A percentile compares a stretch with the other conserved stretches of the same genome.
These are phyloP conservation scores for Vitis amurensis DNA, from an alignment of 164 flowering plant genomes.

Conservation along the genomic window DNA sequence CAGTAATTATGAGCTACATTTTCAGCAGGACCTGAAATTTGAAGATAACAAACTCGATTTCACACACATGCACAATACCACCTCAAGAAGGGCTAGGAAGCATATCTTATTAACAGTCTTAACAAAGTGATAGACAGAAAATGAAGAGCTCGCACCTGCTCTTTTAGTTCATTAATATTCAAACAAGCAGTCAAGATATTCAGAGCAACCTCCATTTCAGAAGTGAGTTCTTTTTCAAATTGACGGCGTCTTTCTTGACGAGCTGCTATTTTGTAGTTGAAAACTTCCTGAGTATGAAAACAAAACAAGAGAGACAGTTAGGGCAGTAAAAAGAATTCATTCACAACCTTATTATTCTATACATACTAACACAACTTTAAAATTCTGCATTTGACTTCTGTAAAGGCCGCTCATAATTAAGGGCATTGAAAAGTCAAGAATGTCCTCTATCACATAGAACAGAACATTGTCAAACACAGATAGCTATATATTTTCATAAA, in stretches of 20 bases:
- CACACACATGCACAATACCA: not conserved
- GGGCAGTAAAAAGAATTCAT: not conserved
- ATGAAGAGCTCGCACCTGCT: slow-evolving; percentile 58
- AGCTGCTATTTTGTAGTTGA: slow-evolving; percentile 88
- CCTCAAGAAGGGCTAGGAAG: not conserved
- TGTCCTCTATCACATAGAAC: not conserved
- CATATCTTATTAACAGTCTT: not conserved
- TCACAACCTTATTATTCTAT: not conserved
- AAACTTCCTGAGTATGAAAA: slow-evolving; percentile 64
- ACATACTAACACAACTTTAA: not conserved
- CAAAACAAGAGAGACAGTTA: not conserved
- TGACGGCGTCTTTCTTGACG: slow-evolving; percentile 95
- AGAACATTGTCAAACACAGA: not conserved
- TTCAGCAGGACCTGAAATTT: not conserved
- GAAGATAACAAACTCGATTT: not conserved
- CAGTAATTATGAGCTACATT: not conserved
- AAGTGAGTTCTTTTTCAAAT: slow-evolving; percentile 86
- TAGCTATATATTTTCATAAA: not conserved
- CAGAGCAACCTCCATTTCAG: slow-evolving; percentile 74
- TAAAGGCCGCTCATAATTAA: not conserved
- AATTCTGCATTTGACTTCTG: not conserved
- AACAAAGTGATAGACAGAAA: not conserved
- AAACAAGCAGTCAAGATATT: slow-evolving; percentile 77
- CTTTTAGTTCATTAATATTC: slow-evolving; percentile 69
- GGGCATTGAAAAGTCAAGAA: not conserved